Evolutionary conservation across 257 asterid genomes (phyloP).

Genomic region (Nicotiana otophora): DNA sequence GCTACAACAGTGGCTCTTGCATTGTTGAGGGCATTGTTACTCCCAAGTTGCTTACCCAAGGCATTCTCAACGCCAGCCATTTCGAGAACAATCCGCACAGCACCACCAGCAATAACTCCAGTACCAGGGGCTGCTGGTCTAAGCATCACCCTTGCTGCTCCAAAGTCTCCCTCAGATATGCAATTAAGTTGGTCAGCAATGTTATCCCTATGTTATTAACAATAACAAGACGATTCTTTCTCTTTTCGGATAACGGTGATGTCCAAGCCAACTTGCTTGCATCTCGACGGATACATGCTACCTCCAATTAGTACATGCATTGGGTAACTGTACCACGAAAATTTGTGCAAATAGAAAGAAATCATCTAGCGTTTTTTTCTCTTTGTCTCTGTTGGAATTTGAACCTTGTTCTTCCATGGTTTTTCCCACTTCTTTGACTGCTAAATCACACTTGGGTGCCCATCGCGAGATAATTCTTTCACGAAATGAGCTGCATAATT

Average conservation of each 20-base stretch:
- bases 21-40: constrained; percentile 90
- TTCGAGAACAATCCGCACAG: constrained; percentile 84
- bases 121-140: constrained; percentile 97
- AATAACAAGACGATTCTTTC: neutral
- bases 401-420: neutral
- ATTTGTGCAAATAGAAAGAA: neutral
- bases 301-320: neutral
- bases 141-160: constrained; percentile 96
- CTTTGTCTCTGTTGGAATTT: neutral
- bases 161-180: constrained; percentile 78
- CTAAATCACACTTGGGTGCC: neutral
- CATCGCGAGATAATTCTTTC: neutral
- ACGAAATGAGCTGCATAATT: neutral
- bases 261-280: neutral
- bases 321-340: neutral
- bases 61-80: constrained; percentile 95
- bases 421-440: neutral
- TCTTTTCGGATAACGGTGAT: neutral
- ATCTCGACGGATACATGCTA: neutral
- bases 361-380: neutral
- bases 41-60: constrained; percentile 87
- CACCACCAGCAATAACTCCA: constrained; percentile 96
- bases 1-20: constrained; percentile 94
- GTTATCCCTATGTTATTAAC: neutral
- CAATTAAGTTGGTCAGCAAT: neutral